A percentile compares a stretch with the other conserved stretches of the same genome.
These are phyloP conservation scores for Eucalyptus albens DNA, from an alignment of 345 rosid genomes.

Conservation along the genomic window DNA sequence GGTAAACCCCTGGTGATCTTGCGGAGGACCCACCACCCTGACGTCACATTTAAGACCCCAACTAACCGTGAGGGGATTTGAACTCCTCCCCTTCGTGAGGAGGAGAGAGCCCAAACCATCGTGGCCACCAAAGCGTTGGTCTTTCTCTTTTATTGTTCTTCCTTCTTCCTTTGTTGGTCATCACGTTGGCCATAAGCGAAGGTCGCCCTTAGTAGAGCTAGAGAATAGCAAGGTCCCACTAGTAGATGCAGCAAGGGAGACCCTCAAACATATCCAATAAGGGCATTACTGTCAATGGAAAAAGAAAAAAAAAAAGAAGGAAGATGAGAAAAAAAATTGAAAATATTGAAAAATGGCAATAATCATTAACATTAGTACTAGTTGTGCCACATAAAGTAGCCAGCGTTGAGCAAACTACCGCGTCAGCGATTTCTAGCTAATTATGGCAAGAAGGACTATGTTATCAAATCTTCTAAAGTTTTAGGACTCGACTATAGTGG, in stretches of 20 bases:
- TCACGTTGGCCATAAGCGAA: fast-evolving
- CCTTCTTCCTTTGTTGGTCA: not conserved
- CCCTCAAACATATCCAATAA: fast-evolving
- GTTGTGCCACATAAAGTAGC: not conserved
- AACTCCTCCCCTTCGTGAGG: no score
- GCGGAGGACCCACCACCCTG: fast-evolving
- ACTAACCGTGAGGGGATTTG: no score
- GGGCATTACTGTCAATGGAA: not conserved
- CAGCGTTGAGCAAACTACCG: fast-evolving
- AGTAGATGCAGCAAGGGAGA: not conserved
- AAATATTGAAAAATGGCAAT: not conserved
- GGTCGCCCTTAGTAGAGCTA: not conserved
- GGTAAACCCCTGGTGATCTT: no score
- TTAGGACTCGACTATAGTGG: not conserved
- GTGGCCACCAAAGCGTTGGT: no score
- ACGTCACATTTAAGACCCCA: no score
- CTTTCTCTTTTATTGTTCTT: no score
- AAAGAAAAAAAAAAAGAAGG: no score
- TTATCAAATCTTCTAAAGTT: not conserved
- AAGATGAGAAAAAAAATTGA: not conserved
- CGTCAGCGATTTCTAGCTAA: fast-evolving
- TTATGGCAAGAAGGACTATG: not conserved
- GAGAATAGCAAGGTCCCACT: no score
- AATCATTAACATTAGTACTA: not conserved
- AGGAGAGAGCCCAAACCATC: no score